Evolutionary conservation across 2,329 filamentous ascomycete species (phyloP), one percentile per base, ranked within the genome.

Genomic region (Fusarium buxicola): DNA sequence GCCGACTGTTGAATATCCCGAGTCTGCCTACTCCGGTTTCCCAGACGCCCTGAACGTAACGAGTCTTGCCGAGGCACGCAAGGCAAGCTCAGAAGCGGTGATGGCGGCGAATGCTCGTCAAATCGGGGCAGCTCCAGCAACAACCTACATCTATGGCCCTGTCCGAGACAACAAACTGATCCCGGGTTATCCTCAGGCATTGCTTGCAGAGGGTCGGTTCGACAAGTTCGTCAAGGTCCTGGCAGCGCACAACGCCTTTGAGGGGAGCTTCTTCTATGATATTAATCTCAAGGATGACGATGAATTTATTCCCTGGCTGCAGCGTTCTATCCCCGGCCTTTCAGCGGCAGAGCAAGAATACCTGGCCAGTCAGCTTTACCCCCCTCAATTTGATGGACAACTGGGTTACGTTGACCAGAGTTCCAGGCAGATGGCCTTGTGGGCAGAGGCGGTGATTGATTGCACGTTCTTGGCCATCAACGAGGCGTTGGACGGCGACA

Each of bases 221-320:
- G 49, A 55, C 10, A 55, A 41, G 5, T 58, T 50, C 15, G 55
- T 60, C 3, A 58, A 49, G 13, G 16, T 45, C 1, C 16, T 57
- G 16, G 13, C 47, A 2, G 38, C 38, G 2, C 44, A 35, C 3
- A 58, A 43, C 8, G 16, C 25, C 3, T 40, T 53, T 1, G 44
- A 58, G 4, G 27, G 30, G 10, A 39, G 28, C 1, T 45, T 57
- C 8, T 57, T 54, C 21, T 54, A 54, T 13, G 53, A 45, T 10
- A 15, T 44, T 1, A 13, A 54, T 3, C 30, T 41, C 3, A 27
- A 15, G 24, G 2, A 12, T 0, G 28, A 46, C 2, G 10, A 8
- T 1, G 24, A 53, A 1, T 57, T 46, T 1, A 2, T 35, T 25
- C 30, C 24, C 4, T 41, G 49, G 49, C 15, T 27, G 8, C 11